Evolutionary conservation across 768 basidiomycete genomes (phyloP), one percentile per base, ranked within the genome.

Genomic region (Rhizopogon vinicolor): DNA sequence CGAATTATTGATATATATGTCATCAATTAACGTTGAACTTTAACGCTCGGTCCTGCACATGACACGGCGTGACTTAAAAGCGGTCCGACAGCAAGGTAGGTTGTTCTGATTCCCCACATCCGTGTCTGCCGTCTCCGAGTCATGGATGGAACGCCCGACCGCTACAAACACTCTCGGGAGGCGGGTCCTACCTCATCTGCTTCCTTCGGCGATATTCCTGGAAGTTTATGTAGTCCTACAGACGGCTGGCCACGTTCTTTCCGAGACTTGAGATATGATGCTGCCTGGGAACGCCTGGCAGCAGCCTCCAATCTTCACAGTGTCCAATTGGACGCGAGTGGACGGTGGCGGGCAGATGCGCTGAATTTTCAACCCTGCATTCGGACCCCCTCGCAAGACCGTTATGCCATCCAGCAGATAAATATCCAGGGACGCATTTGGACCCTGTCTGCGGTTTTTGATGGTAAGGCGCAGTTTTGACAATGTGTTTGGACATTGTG

Each of bases 401-500:
- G 86, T 54, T 84, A 84, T 58, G 77, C 84, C 31, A 76, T 85
- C 53, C 79, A 79, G 7, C 76, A 78, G 61, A 72, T 86, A 54
- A 72, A 83, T 43, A 71, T 87, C 52, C 74, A 74, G 48, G 85
- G 82, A 13, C 77, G 73, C 31, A 68, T 72, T 48, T 87, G 86
- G 85, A 74, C 76, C n/a, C 75, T 87, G 58, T 84, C 83, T 1
- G 86, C 83, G 45, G 84, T 87, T 37, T 87, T 87, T 62, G 86
- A 87, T 66, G 86, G 86, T 81, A 61, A 25, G 57, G 82, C 19
- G 19, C 19, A 8, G 16, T 25, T 58, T 57, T 51, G 29, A 33
- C 29, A 35, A 29, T 22, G 44, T 44, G 46, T 51, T 40, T 58
- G 57, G 40, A 42, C 50, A 39, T 25, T 61, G 28, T 45, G 41